phyloP scores from a whole-genome alignment of 371 early-diverging fungal genomes.

The Mortierella sp. region DNA sequence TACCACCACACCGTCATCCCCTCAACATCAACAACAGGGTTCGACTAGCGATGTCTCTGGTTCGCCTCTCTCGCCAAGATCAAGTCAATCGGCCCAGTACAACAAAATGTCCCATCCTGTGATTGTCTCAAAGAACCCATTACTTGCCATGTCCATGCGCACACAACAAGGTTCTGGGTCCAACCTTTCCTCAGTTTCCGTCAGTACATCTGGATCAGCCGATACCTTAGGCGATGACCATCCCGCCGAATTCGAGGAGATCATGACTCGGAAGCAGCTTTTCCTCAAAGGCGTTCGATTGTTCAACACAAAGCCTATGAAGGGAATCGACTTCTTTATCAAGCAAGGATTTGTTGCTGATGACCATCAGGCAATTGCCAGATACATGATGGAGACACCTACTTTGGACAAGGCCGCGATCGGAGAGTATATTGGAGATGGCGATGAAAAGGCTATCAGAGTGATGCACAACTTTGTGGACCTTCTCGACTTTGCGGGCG shows the following conservation, averaged over 20 bases:
- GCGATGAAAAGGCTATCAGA: constrained; percentile 73
- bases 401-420: constrained; percentile 76
- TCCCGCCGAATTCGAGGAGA: constrained; percentile 70
- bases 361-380: constrained; percentile 69
- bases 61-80: constrained; percentile 56
- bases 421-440: constrained; percentile 86
- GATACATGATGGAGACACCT: constrained; percentile 67
- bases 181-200: constrained; percentile 46
- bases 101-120: constrained; percentile 60
- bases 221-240: constrained; percentile 64
- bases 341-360: constrained; percentile 66
- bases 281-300: constrained; percentile 69
- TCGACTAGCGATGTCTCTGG: constrained; percentile 58
- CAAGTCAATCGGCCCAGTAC: constrained; percentile 58
- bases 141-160: constrained; percentile 54
- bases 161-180: constrained; percentile 45
- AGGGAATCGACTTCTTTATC: constrained; percentile 74
- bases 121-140: constrained; percentile 56
- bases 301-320: constrained; percentile 79
- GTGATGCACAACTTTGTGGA: constrained; percentile 85
- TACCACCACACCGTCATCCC: constrained; percentile 17
- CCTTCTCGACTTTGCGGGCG: constrained; percentile 73
- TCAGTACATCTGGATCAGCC: constrained; percentile 41
- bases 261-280: constrained; percentile 73
- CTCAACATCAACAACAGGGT: constrained; percentile 22